Base-by-base conservation (phyloP, 1,139 yeast species). In the Protomyces macrosporus region DNA sequence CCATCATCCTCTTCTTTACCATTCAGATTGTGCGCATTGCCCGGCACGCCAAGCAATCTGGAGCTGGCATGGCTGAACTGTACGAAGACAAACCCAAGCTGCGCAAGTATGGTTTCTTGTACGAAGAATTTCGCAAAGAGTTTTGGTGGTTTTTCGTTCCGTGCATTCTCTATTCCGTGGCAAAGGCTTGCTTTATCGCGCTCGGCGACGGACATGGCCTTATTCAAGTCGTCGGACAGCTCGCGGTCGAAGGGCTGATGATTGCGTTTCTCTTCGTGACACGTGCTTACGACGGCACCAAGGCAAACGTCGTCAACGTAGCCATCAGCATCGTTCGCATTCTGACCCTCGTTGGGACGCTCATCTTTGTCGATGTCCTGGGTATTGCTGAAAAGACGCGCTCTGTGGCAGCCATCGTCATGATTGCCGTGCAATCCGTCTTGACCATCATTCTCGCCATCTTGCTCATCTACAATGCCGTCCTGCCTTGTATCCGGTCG, bases 91-190 rank as follows among this genome's bases (percentile, higher is more conserved):
- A 74, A 62, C 75, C 75, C 4, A 73, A 74, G 73, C 67, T 71
- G 45, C 67, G 70, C 6, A 69, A 69, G 57, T 74, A 73, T 56
- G 76, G 76, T 5, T 69, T 74, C 4, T 71, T 74, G 55, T 74
- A 74, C 60, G 75, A 74, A 63, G 74, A 73, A 66, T 74, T 70
- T 66, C 69, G 70, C 64, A 67, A 71, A 48, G 64, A 67, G 57
- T 72, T 68, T 64, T 74, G 76, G 76, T 74, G 76, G 76, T 71
- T 71, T 52, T 74, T 74, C 62, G 69, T 74, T 14, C 69, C 72
- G 3, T 58, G 68, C 9, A 50, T 73, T 12, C 52, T 66, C 33
- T 73, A 72, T 1, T 65, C 73, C 5, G 70, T 74, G 64, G 71
- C 70, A 16, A 67, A 76, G 33, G 73, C 73, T 55, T 75, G 74